These are phyloP conservation scores for Paracamarosporium sp. DNA, from an alignment of 2,329 filamentous ascomycete genomes.

Conservation along the genomic window DNA sequence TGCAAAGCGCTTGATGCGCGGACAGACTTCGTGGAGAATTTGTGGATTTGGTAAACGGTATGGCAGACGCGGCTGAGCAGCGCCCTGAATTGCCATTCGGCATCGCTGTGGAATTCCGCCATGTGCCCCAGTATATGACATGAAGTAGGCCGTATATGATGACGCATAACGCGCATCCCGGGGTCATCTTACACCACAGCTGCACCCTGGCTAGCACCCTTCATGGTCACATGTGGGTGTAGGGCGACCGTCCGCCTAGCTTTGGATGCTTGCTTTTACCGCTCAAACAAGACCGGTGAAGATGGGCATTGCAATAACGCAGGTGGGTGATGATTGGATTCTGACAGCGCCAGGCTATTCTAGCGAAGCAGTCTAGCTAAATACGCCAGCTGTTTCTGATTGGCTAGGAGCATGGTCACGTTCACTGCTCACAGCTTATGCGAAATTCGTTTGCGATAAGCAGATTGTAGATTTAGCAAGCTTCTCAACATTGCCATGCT, in stretches of 20 bases:
- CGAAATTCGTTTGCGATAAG: neutral
- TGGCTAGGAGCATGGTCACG: conserved; percentile 3
- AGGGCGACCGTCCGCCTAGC: neutral
- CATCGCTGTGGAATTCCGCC: conserved; percentile 7
- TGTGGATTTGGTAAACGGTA: neutral
- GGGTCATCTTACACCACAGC: neutral
- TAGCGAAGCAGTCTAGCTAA: conserved; percentile 3
- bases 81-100: neutral
- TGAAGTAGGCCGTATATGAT: neutral
- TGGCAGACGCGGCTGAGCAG: neutral
- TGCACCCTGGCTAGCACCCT: neutral
- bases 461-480: neutral
- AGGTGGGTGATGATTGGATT: conserved; percentile 4
- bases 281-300: conserved; percentile 6
- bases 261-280: neutral
- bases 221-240: neutral
- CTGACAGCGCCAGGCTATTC: neutral
- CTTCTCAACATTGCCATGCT: too few relatives aligned
- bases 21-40: neutral
- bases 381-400: conserved; percentile 14
- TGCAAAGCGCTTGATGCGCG: neutral
- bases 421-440: too few relatives aligned
- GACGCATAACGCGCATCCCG: neutral
- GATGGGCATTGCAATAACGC: neutral
- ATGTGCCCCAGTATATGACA: conserved; percentile 1